phyloP scores from a whole-genome alignment of 2,329 filamentous ascomycete species.

The Diaporthe aspalathi region DNA sequence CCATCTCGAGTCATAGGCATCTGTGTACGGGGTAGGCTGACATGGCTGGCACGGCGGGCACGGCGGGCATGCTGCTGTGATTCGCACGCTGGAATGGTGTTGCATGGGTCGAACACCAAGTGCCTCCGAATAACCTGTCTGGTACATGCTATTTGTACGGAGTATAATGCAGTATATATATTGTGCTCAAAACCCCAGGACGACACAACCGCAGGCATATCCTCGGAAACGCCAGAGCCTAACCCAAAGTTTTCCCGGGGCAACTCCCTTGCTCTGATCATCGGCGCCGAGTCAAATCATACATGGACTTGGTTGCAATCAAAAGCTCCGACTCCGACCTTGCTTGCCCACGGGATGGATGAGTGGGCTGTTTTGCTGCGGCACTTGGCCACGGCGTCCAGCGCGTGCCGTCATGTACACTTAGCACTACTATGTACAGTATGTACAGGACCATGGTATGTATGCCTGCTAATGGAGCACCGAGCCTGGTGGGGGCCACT shows the following conservation, averaged over 20 bases:
- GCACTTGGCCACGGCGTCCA: neutral
- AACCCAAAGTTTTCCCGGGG: neutral
- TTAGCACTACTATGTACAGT: too few relatives aligned
- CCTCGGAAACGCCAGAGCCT: neutral
- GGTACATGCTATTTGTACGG: neutral
- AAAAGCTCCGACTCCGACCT: conserved; percentile 12
- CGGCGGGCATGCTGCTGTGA: conserved; percentile 4
- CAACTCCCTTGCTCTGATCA: conserved; percentile 18
- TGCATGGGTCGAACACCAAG: neutral
- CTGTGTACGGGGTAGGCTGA: conserved; percentile 4
- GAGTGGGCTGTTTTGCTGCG: neutral
- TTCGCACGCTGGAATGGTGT: conserved; percentile 6
- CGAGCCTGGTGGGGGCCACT: neutral
- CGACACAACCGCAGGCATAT: neutral
- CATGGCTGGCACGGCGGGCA: too few relatives aligned
- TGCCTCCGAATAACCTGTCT: neutral
- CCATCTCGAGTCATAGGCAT: conserved; percentile 19
- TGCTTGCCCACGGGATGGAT: neutral
- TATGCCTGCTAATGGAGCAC: conserved; percentile 9
- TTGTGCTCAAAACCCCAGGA: neutral
- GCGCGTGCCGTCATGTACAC: too few relatives aligned
- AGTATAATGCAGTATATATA: neutral
- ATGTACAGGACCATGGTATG: too few relatives aligned
- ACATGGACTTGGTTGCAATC: conserved; percentile 22
- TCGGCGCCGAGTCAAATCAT: conserved; percentile 13